Conservation (phyloP, 768 basidiomycete species). For the Hysterangium stoloniferum region DNA sequence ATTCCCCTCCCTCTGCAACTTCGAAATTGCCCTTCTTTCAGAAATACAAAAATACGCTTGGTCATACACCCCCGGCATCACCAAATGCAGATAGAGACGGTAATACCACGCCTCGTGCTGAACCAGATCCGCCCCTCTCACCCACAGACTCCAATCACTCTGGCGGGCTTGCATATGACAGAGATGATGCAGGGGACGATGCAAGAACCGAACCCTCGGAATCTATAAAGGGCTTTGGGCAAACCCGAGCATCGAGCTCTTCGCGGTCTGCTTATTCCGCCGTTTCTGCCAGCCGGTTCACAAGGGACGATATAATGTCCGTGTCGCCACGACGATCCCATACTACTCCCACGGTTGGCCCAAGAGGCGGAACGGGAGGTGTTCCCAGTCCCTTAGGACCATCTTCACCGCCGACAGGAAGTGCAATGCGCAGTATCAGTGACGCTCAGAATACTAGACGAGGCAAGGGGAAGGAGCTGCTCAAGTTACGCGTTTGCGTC, state of each 20-base stretch:
- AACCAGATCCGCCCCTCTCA: conserved; percentile 8
- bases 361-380: conserved; percentile 8
- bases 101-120: conserved; percentile 11
- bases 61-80: neutral
- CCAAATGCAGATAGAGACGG: conserved; percentile 7
- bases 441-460: conserved; percentile 4
- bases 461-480: neutral
- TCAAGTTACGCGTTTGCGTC: conserved; percentile 36
- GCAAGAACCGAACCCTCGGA: conserved; percentile 4
- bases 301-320: neutral
- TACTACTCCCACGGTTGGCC: conserved; percentile 8
- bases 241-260: neutral
- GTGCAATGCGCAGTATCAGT: conserved; percentile 2
- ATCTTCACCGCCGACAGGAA: neutral
- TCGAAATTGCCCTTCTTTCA: conserved; percentile 51
- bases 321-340: conserved; percentile 7
- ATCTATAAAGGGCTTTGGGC: neutral
- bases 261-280: conserved; percentile 8
- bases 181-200: neutral
- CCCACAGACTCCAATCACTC: neutral
- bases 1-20: conserved; percentile 19
- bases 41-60: conserved; percentile 34
- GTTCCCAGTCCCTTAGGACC: conserved; percentile 6
- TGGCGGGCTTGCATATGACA: conserved; percentile 7
- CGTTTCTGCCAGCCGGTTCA: neutral